phyloP scores from a whole-genome alignment of 2,329 filamentous ascomycete species.

The Ambrosiella beaveri region DNA sequence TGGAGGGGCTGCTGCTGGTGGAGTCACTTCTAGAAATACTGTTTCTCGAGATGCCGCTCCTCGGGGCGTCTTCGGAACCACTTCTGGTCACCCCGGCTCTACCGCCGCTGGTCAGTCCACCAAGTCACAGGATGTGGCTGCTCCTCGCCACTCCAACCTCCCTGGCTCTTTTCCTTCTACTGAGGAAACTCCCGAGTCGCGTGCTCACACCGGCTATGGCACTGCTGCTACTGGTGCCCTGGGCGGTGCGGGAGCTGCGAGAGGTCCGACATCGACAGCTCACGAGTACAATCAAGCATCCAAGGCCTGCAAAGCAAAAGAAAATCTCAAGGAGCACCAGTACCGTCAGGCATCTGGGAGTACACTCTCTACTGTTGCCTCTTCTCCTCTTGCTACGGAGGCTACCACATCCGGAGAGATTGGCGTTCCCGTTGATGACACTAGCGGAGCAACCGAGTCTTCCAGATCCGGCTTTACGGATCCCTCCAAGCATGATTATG shows the following conservation, averaged over 20 bases:
- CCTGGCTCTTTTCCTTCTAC: slow-evolving; percentile 5
- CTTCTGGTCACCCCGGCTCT: not conserved
- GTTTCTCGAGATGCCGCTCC: not conserved
- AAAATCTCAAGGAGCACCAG: not conserved
- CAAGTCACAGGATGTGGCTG: too few relatives aligned
- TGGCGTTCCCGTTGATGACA: not conserved
- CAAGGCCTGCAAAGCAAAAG: not conserved
- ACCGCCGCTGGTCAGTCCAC: too few relatives aligned
- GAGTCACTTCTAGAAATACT: not conserved
- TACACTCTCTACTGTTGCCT: not conserved
- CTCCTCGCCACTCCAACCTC: too few relatives aligned
- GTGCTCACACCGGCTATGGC: not conserved
- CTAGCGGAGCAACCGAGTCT: not conserved
- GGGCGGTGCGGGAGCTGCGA: not conserved
- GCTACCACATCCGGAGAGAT: not conserved
- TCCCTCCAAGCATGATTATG: not conserved
- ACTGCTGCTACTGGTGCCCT: slow-evolving; percentile 1
- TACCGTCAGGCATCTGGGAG: not conserved
- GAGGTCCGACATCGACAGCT: not conserved
- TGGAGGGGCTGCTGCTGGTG: too few relatives aligned
- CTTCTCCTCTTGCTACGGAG: not conserved
- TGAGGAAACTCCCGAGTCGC: not conserved
- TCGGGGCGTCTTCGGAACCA: too few relatives aligned
- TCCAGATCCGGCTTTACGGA: not conserved
- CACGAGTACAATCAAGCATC: not conserved